Base-by-base conservation (phyloP, 2,329 filamentous ascomycete species). In the Aureobasidium leucospermi region DNA sequence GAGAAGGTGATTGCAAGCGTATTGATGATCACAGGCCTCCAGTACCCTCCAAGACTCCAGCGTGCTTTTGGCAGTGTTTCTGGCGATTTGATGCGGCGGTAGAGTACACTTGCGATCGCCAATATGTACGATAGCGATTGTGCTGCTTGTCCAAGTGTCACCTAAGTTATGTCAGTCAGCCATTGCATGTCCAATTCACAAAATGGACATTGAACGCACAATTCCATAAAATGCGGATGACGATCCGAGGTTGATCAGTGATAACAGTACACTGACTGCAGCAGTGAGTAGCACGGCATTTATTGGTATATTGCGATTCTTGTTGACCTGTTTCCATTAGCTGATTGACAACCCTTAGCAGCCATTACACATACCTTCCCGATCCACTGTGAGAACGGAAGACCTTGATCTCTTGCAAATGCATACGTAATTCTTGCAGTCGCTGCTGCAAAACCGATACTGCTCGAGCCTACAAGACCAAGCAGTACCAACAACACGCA, bases 351-450 rank as follows among this genome's bases (percentile, higher is more conserved):
- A 23, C 16, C 23, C 16, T 34, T 16, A 2, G 1, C 6, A 10
- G 15, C 3, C 2, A 8, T 9, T 29, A 42, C 13, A 6, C 10
- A 38, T 47, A 46, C 53, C 42, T 41, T 58, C 11, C 38, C 34
- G 2, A 61, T 61, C 59, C 55, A 56, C 16, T 28, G 45, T 16
- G 64, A 63, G 45, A 75, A 76, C 0, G 75, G 75, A 1, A 77
- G 67, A 1, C 75, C 75, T 2, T 68, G 65, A 57, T 78, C 75
- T 29, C 75, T 71, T 13, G 75, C 74, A 62, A 78, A 77, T 0
- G 73, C 73, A 56, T 68, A 78, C 5, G 72, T 67, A 67, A 76
- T 74, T 10, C 76, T 38, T 32, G 55, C 55, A 13, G 55, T 58
- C 3, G 55, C 43, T 2, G 55, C 55, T 16, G 55, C 19, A 32